Conservation (phyloP, 2,329 filamentous ascomycete genomes). For the Parafenestella ontariensis region DNA sequence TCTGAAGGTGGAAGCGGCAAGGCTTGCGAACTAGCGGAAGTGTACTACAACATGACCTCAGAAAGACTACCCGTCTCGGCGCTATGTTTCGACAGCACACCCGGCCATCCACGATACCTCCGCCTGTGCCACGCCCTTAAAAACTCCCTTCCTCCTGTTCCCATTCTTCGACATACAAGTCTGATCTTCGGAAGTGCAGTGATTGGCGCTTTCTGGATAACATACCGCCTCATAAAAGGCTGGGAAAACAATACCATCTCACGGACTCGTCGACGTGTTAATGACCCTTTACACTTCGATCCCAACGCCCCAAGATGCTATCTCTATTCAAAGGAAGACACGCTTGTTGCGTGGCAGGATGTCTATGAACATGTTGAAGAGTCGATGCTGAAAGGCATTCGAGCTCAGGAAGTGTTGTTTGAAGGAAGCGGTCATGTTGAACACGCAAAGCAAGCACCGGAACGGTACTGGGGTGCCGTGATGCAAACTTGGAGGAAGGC, state of each 20-base stretch:
- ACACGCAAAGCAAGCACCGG: slow-evolving; percentile 63
- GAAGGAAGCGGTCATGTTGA: slow-evolving; percentile 65
- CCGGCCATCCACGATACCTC: slow-evolving; percentile 31
- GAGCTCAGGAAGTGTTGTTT: slow-evolving; percentile 59
- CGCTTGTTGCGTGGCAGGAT: slow-evolving; percentile 62
- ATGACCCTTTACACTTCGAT: slow-evolving; percentile 24
- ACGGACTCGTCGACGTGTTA: slow-evolving; percentile 16
- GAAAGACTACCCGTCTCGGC: slow-evolving; percentile 24
- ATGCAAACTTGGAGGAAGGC: slow-evolving; percentile 22
- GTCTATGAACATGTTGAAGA: slow-evolving; percentile 60
- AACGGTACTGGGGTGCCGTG: slow-evolving; percentile 61
- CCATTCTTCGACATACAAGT: slow-evolving; percentile 21
- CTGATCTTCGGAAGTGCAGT: slow-evolving; percentile 19
- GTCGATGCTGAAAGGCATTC: slow-evolving; percentile 56
- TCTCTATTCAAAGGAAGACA: slow-evolving; percentile 64
- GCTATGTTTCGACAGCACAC: slow-evolving; percentile 37
- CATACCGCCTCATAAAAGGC: slow-evolving; percentile 26
- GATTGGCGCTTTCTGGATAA: slow-evolving; percentile 24
- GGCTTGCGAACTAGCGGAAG: slow-evolving; percentile 31
- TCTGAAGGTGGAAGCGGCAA: slow-evolving; percentile 42
- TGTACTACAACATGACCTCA: slow-evolving; percentile 22
- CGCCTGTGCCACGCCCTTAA: slow-evolving; percentile 30
- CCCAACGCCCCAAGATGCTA: slow-evolving; percentile 56
- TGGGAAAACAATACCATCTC: slow-evolving; percentile 30
- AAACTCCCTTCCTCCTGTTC: slow-evolving; percentile 28